phyloP scores from a whole-genome alignment of 805 yeast species.

The Wickerhamiella slavikovae region DNA sequence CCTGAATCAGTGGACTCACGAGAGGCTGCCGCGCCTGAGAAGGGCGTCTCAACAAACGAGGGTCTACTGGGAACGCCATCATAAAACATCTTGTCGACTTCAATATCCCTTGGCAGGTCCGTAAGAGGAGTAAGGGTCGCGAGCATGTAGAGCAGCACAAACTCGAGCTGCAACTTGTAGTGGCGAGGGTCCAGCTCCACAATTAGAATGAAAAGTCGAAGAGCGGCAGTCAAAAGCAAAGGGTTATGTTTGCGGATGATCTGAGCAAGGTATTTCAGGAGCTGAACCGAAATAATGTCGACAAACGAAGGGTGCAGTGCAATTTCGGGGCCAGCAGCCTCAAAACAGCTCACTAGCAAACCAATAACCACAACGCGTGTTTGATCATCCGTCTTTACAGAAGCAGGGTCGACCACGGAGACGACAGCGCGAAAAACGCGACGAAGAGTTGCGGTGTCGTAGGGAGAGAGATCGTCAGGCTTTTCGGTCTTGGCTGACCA shows the following conservation, averaged over 20 bases:
- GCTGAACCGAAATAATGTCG: conserved; percentile 49
- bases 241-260: conserved; percentile 59
- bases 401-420: conserved; percentile 63
- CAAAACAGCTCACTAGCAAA: conserved; percentile 58
- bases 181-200: conserved; percentile 42
- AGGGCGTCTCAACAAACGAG: conserved; percentile 25
- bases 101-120: conserved; percentile 20
- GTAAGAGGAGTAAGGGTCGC: conserved; percentile 18
- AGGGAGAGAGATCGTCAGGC: conserved; percentile 19
- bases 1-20: conserved; percentile 3
- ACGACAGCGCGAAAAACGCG: conserved; percentile 59
- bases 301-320: conserved; percentile 43
- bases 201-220: conserved; percentile 56
- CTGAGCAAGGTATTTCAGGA: conserved; percentile 71
- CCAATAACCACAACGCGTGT: conserved; percentile 68
- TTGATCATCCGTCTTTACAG: conserved; percentile 66
- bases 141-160: conserved; percentile 20
- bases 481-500: not conserved
- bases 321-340: conserved; percentile 51
- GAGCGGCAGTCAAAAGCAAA: conserved; percentile 48
- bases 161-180: conserved; percentile 64
- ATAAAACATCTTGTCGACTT: conserved; percentile 20
- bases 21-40: conserved; percentile 7
- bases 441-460: conserved; percentile 53
- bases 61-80: conserved; percentile 21